Evolutionary conservation across 768 basidiomycete genomes (phyloP), one percentile per base, ranked within the genome.

Genomic region (Boletus sp.): DNA sequence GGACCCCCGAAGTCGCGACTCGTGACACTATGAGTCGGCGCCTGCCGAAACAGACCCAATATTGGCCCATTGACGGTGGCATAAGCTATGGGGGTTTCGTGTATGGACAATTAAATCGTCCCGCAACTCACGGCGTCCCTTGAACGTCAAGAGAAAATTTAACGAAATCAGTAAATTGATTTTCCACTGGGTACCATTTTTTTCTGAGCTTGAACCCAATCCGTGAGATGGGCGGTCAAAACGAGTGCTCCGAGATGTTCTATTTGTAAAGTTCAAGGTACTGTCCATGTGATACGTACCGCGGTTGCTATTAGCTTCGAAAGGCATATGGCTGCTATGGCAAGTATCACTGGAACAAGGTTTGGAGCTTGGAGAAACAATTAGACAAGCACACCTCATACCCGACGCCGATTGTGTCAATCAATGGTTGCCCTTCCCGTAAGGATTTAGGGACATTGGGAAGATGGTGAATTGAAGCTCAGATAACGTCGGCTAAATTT

Each of bases 311-410:
- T 55, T 44, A 39, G 32, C 41, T 42, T 52, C 25, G 38, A 35
- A 47, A 21, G 38, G 43, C 37, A 25, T n/a, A 25, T 25, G 25
- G 25, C 25, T 25, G 25, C 25, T 25, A 25, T 25, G 25, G 25
- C 25, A 25, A 25, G 25, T 25, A 25, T 25, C 25, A 25, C 25
- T 58, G 32, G 52, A 50, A 61, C 64, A 68, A 61, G 64, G 67
- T 68, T 58, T 48, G 47, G 33, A 39, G 37, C 39, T 38, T 49
- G 38, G 50, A 48, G 35, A 40, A 58, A 57, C 41, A 49, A 47
- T 43, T 21, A 47, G 34, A 47, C 37, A 32, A 47, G 58, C 61
- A 57, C 59, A 68, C 66, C 61, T 64, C 61, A 66, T 52, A 54
- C 33, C 67, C 64, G 67, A 66, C 56, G 27, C 42, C 32, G 29